Evolutionary conservation across 78 protist genomes (phyloP).

Genomic region (Thecamonas trahens): DNA sequence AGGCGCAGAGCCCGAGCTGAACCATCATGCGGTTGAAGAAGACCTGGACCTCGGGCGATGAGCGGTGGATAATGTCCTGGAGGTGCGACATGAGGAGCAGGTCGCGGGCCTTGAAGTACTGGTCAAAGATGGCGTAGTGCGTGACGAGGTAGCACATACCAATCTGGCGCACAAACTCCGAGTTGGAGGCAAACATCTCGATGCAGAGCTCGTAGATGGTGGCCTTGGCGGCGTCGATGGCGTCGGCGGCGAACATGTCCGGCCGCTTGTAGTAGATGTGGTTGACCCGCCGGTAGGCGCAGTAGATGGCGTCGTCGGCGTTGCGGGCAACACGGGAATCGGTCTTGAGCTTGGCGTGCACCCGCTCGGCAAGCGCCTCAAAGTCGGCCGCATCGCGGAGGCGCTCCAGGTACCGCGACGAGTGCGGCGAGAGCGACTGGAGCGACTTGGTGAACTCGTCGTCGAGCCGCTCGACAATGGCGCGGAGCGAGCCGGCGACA

Average conservation of each 20-base stretch:
- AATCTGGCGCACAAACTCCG: background rate
- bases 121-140: conserved; percentile 43
- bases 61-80: conserved; percentile 54
- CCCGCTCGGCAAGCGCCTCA: background rate
- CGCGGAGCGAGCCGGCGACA: background rate
- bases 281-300: conserved; percentile 1
- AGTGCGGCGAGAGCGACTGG: conserved; percentile 67
- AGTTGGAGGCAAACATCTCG: conserved; percentile 12
- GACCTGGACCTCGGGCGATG: conserved; percentile 35
- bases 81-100: conserved; percentile 79
- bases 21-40: conserved; percentile 89
- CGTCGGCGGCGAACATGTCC: background rate
- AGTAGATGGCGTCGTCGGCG: background rate
- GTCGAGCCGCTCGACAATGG: conserved; percentile 66
- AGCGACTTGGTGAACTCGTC: conserved; percentile 66
- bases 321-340: too few species aligned
- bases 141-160: conserved; percentile 53
- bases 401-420: conserved; percentile 60
- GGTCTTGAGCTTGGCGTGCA: conserved; percentile 29
- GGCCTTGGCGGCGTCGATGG: background rate
- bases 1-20: conserved; percentile 91
- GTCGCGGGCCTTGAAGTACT: conserved; percentile 76
- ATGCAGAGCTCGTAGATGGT: background rate
- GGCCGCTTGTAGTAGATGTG: conserved; percentile 1
- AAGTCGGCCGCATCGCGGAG: conserved; percentile 32